Evolutionary conservation across 805 yeast genomes (phyloP).

Genomic region (Sungouiella blattae): DNA sequence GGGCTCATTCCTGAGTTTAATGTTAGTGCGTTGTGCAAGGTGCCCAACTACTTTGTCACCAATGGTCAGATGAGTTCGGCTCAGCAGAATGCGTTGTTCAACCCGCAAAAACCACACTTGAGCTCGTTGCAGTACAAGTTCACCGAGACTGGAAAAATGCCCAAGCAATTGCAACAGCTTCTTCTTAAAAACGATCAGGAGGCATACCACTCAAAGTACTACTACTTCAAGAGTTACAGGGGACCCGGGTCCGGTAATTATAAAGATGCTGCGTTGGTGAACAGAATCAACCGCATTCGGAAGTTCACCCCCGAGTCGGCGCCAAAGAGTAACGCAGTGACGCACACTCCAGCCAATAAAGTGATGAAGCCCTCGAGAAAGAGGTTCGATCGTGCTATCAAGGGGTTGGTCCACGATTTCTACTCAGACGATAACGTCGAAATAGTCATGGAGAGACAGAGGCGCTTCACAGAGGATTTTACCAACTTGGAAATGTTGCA

Average conservation of each 20-base stretch:
- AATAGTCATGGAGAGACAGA: constrained; percentile 24
- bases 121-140: constrained; percentile 14
- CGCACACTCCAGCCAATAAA: constrained; percentile 19
- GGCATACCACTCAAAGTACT: constrained; percentile 34
- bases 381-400: constrained; percentile 24
- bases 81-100: constrained; percentile 17
- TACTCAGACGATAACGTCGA: constrained; percentile 31
- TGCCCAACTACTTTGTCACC: constrained; percentile 39
- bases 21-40: constrained; percentile 37
- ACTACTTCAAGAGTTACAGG: constrained; percentile 37
- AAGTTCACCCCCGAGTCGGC: constrained; percentile 10
- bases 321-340: constrained; percentile 16
- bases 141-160: constrained; percentile 24
- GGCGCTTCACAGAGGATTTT: constrained; percentile 32
- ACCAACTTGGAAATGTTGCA: constrained; percentile 43
- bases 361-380: constrained; percentile 15
- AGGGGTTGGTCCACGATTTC: constrained; percentile 36
- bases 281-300: constrained; percentile 33
- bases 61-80: constrained; percentile 21
- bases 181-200: constrained; percentile 35
- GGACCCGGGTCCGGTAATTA: constrained; percentile 47
- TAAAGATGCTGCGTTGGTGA: constrained; percentile 41
- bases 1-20: constrained; percentile 42
- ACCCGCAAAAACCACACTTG: constrained; percentile 9
- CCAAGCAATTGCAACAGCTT: constrained; percentile 35